phyloP scores from a whole-genome alignment of 2,329 filamentous ascomycete species.

The Blumeriella jaapii region DNA sequence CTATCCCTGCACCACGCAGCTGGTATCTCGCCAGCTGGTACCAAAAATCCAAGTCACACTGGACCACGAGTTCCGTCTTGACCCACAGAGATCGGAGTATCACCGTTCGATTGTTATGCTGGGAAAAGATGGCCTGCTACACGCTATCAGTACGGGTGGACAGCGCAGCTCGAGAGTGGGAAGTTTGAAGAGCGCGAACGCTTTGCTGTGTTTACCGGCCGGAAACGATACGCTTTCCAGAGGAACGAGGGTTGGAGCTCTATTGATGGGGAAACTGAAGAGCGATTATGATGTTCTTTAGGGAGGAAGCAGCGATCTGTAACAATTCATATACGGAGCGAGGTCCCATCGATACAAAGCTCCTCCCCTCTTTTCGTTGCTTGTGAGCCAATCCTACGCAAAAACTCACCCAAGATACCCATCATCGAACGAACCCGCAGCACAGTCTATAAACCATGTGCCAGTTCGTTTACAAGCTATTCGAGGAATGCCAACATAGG shows the following conservation, averaged over 20 bases:
- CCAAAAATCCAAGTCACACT: constrained; percentile 61
- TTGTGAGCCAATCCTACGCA: no score
- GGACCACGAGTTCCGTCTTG: constrained; percentile 61
- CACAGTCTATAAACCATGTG: constrained; percentile 14
- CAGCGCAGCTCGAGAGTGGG: constrained; percentile 86
- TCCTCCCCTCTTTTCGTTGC: background rate
- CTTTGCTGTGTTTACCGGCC: constrained; percentile 63
- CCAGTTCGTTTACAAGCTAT: constrained; percentile 7
- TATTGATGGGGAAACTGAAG: constrained; percentile 54
- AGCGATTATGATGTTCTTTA: constrained; percentile 14
- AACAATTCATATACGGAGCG: background rate
- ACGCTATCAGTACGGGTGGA: constrained; percentile 73
- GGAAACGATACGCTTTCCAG: constrained; percentile 53
- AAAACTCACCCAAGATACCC: no score
- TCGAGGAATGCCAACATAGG: constrained; percentile 7
- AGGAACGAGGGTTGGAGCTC: constrained; percentile 61
- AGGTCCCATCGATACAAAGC: background rate
- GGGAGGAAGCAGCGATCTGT: background rate
- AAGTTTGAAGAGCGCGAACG: constrained; percentile 82
- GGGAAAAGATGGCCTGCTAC: constrained; percentile 53
- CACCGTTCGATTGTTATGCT: constrained; percentile 70
- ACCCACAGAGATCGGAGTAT: constrained; percentile 73
- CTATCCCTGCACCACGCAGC: constrained; percentile 70
- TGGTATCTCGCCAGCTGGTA: constrained; percentile 54
- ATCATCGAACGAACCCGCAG: no score